Evolutionary conservation across 768 basidiomycete species (phyloP).

Genomic region (Hysterangium stoloniferum): DNA sequence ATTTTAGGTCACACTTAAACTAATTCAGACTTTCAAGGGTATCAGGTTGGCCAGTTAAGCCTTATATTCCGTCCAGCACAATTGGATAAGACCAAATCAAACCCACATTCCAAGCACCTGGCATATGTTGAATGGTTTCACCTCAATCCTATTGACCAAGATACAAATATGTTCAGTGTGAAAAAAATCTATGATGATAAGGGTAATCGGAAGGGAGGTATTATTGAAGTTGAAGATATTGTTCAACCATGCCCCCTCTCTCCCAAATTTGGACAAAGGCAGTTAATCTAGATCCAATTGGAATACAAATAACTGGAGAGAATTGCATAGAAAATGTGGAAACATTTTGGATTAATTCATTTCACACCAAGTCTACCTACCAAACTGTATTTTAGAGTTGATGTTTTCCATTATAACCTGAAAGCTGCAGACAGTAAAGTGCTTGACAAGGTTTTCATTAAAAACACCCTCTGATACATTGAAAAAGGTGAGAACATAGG

Average conservation of each 20-base stretch:
- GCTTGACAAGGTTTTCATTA: no score
- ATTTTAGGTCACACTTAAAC: not conserved
- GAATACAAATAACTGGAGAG: not conserved
- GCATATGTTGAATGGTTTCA: slow-evolving; percentile 23
- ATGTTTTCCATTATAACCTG: no score
- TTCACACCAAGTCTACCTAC: not conserved
- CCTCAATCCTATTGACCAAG: not conserved
- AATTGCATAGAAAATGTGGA: not conserved
- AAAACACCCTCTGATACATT: no score
- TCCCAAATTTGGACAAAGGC: not conserved
- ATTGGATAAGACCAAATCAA: slow-evolving; percentile 2
- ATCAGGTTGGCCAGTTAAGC: slow-evolving; percentile 12
- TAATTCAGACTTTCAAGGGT: not conserved
- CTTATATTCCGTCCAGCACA: slow-evolving; percentile 13
- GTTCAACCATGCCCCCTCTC: not conserved
- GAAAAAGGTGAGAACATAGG: no score
- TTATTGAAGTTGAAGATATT: not conserved
- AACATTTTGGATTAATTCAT: not conserved
- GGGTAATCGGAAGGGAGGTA: not conserved
- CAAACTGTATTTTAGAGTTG: not conserved
- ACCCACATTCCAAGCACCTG: slow-evolving; percentile 13
- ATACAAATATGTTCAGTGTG: not conserved
- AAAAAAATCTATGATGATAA: not conserved
- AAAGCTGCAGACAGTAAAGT: no score
- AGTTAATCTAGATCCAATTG: not conserved